A percentile compares a stretch with the other conserved stretches of the same genome.
phyloP scores from a whole-genome alignment of 2,329 filamentous ascomycete species.

The Aspergillus sp. region DNA sequence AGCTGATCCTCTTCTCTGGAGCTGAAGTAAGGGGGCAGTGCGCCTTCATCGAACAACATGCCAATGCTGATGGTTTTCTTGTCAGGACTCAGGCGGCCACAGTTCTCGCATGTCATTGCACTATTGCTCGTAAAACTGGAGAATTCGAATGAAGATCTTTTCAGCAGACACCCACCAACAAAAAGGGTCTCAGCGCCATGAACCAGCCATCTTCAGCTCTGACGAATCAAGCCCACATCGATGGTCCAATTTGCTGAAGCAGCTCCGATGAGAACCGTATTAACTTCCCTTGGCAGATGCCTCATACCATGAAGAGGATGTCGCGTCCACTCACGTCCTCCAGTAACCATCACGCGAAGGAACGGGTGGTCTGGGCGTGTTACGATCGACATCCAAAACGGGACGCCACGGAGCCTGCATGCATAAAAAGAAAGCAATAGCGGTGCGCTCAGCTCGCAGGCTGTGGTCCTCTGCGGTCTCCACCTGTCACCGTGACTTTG shows the following conservation, averaged over 20 bases:
- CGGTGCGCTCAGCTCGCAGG: neutral
- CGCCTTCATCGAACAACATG: neutral
- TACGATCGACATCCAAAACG: neutral
- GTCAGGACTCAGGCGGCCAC: too few species aligned
- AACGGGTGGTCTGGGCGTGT: neutral
- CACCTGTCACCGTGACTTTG: neutral
- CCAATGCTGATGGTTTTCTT: neutral
- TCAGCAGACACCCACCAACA: neutral
- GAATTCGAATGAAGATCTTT: neutral
- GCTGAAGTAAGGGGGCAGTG: neutral
- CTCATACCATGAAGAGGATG: neutral
- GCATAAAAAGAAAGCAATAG: neutral
- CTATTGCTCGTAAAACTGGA: neutral
- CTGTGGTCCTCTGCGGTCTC: neutral
- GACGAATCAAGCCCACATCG: neutral
- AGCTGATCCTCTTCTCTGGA: neutral
- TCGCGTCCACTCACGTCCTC: neutral
- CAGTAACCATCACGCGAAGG: neutral
- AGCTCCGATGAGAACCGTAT: neutral
- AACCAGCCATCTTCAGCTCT: neutral
- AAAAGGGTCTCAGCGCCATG: neutral
- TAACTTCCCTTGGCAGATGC: neutral
- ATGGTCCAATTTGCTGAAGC: neutral
- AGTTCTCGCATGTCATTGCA: neutral
- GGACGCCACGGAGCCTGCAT: neutral